Percentiles rank a stretch among this genome's conserved stretches.
phyloP scores from a whole-genome alignment of 371 early-diverging fungal species.

The Phascolomyces articulosus region DNA sequence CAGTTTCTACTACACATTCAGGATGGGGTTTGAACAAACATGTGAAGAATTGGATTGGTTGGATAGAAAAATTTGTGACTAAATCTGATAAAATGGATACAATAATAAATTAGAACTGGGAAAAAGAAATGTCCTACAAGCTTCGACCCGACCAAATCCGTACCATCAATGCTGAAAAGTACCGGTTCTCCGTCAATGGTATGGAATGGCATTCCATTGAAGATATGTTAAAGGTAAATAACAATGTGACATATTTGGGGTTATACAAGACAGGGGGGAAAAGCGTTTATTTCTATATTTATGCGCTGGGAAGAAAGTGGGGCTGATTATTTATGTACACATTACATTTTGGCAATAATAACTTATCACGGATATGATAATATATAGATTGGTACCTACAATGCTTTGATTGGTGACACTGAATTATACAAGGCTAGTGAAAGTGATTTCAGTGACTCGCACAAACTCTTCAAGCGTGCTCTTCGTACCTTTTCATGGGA shows the following conservation, averaged over 20 bases:
- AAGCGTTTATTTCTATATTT: neutral
- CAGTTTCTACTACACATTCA: too few relatives aligned
- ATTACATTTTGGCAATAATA: too few relatives aligned
- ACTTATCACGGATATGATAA: too few relatives aligned
- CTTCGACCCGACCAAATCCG: conserved; percentile 51
- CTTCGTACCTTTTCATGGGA: conserved; percentile 57
- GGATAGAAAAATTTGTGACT: neutral
- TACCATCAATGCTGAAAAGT: conserved; percentile 47
- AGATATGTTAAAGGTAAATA: conserved; percentile 48
- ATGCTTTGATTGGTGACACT: conserved; percentile 58
- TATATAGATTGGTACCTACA: conserved; percentile 56
- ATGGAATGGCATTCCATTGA: conserved; percentile 39
- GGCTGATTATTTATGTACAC: too few relatives aligned
- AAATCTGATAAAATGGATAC: neutral
- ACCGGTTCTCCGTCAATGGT: conserved; percentile 55
- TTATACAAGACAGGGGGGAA: too few relatives aligned
- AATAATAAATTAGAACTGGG: conserved; percentile 48
- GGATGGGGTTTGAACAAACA: neutral
- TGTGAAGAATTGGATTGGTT: too few relatives aligned
- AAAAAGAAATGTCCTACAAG: conserved; percentile 60
- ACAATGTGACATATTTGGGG: too few relatives aligned
- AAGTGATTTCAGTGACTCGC: conserved; percentile 53
- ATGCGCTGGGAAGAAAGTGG: neutral
- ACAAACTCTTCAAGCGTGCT: conserved; percentile 54
- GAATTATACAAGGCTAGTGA: conserved; percentile 57